Evolutionary conservation across 2,329 filamentous ascomycete species (phyloP).

Genomic region (Pseudogymnoascus sp.): DNA sequence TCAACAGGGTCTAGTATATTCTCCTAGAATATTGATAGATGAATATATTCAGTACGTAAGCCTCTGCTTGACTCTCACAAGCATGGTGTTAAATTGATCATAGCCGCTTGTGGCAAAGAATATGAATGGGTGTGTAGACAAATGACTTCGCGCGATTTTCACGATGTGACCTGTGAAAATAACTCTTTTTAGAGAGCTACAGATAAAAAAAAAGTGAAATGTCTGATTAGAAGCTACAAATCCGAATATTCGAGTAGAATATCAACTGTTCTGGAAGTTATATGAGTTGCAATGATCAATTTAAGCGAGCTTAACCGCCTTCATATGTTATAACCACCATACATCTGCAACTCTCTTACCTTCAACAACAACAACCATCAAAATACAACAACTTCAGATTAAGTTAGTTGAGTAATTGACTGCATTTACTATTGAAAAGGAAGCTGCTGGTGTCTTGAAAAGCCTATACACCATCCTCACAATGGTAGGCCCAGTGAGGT

Average conservation of each 20-base stretch:
- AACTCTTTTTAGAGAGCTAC: background rate
- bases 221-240: background rate
- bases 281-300: background rate
- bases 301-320: background rate
- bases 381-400: background rate
- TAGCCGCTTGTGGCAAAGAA: background rate
- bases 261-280: background rate
- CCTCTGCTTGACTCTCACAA: background rate
- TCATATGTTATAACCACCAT: background rate
- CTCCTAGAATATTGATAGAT: background rate
- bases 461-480: background rate
- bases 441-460: background rate
- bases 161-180: background rate
- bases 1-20: background rate
- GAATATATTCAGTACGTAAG: background rate
- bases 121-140: background rate
- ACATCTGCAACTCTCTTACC: background rate
- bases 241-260: background rate
- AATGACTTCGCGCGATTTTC: background rate
- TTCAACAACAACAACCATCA: background rate
- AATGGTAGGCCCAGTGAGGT: background rate
- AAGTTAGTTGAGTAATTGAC: background rate
- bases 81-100: background rate
- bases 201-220: background rate
- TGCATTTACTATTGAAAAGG: background rate